Evolutionary conservation across 1,284 basidiomycete genomes (phyloP).

Genomic region (Stygiomarasmius scandens): DNA sequence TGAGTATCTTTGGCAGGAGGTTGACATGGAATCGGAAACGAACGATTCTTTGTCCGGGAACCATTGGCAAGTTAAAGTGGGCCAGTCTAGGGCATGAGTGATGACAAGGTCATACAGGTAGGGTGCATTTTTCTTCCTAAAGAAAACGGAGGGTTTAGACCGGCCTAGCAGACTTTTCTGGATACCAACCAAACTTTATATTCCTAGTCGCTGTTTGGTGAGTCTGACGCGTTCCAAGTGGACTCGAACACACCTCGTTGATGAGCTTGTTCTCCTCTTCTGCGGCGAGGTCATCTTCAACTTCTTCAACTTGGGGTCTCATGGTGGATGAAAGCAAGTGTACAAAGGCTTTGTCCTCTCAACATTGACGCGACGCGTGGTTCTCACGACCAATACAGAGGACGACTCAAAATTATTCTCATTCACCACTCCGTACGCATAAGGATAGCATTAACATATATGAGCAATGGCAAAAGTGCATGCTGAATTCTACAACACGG

Average conservation of each 20-base stretch:
- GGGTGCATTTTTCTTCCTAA: conserved; percentile 95
- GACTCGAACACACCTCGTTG: conserved; percentile 72
- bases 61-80: conserved; percentile 98
- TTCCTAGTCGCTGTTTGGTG: conserved; percentile 50
- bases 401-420: background rate
- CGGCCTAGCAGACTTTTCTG: background rate
- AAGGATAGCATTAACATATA: background rate
- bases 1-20: conserved; percentile 1
- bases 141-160: conserved; percentile 14
- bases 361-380: conserved; percentile 7
- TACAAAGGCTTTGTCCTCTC: background rate
- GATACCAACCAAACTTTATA: conserved; percentile 76
- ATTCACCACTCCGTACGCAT: background rate
- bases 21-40: conserved; percentile 32
- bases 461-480: background rate
- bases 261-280: conserved; percentile 91
- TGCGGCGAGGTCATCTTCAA: conserved; percentile 80
- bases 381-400: conserved; percentile 11
- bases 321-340: conserved; percentile 32
- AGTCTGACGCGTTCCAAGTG: conserved; percentile 1
- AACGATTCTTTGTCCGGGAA: conserved; percentile 96
- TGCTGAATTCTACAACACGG: background rate
- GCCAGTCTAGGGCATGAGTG: conserved; percentile 98
- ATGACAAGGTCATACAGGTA: conserved; percentile 98
- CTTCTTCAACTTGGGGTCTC: conserved; percentile 72